A percentile compares a stretch with the other conserved stretches of the same genome.
phyloP scores from a whole-genome alignment of 305 asterid genomes.

The Solanum aculeatissimum region DNA sequence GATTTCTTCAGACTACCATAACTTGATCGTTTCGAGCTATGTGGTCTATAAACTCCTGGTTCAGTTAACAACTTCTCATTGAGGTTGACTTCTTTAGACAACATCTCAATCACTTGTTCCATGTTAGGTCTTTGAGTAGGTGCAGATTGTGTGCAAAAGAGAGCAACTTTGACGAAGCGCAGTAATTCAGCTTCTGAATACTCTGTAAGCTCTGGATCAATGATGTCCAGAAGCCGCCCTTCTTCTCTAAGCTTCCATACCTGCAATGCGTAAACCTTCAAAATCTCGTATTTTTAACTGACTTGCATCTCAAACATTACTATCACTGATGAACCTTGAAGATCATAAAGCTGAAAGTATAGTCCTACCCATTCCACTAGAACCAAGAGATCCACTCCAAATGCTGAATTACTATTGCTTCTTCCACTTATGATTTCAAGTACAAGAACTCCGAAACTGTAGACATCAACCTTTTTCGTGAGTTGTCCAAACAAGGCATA shows the following conservation, averaged over 20 bases:
- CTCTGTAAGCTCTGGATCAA: conserved; percentile 53
- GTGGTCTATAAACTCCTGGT: conserved; percentile 52
- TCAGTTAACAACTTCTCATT: conserved; percentile 45
- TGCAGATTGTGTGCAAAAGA: conserved; percentile 69
- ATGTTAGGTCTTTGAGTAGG: conserved; percentile 64
- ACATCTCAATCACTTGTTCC: conserved; percentile 72
- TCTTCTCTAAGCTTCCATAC: conserved; percentile 59
- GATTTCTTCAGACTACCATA: conserved; percentile 20
- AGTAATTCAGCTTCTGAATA: conserved; percentile 35
- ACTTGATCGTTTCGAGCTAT: conserved; percentile 6
- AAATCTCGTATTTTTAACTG: not conserved
- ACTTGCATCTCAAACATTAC: not conserved
- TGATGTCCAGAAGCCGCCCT: conserved; percentile 42
- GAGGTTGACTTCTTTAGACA: conserved; percentile 45
- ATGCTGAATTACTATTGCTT: conserved; percentile 63
- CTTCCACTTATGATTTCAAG: conserved; percentile 16
- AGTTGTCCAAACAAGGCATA: conserved; percentile 17
- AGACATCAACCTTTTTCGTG: conserved; percentile 16
- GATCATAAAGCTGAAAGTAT: not conserved
- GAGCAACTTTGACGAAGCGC: conserved; percentile 51
- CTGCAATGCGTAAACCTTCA: conserved; percentile 24
- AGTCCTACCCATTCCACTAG: conserved; percentile 71
- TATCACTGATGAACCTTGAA: not conserved
- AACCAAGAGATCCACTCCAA: conserved; percentile 47
- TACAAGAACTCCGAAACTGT: conserved; percentile 19